phyloP scores from a whole-genome alignment of 2,329 filamentous ascomycete genomes.

The Trichoderma lentiforme region DNA sequence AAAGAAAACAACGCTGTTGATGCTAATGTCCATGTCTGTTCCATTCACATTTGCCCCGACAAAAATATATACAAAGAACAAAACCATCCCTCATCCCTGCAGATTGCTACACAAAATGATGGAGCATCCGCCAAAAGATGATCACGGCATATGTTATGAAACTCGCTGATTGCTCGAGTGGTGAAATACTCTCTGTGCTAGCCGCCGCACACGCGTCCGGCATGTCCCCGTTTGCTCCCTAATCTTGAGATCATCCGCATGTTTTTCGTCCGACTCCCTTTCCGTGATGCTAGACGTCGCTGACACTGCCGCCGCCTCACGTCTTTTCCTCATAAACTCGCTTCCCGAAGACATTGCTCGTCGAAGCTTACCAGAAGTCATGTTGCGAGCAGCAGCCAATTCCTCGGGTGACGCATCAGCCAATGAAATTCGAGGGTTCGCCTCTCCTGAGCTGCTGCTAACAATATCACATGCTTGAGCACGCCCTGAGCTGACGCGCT shows the following conservation, averaged over 20 bases:
- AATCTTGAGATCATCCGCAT: slow-evolving; percentile 15
- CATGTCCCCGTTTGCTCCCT: slow-evolving; percentile 24
- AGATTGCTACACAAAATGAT: background rate
- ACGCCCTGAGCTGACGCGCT: slow-evolving; percentile 20
- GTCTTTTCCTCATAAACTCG: slow-evolving; percentile 27
- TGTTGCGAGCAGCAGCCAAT: background rate
- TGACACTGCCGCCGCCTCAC: background rate
- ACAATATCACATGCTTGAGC: slow-evolving; percentile 20
- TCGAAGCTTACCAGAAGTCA: slow-evolving; percentile 14
- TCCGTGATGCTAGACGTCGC: background rate
- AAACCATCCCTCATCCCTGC: background rate
- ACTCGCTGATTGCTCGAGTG: slow-evolving; percentile 16
- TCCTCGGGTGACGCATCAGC: background rate
- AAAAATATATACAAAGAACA: background rate
- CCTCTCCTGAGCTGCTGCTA: background rate
- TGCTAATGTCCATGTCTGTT: background rate
- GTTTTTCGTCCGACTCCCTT: background rate
- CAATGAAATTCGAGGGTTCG: background rate
- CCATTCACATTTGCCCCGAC: background rate
- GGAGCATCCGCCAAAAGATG: background rate
- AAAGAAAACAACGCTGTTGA: background rate
- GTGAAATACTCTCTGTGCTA: slow-evolving; percentile 31
- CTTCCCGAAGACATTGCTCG: slow-evolving; percentile 27
- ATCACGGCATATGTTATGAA: background rate
- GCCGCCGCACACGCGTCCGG: slow-evolving; percentile 28